Evolutionary conservation across 345 rosid species (phyloP).

Genomic region (Lepidium aucheri): DNA sequence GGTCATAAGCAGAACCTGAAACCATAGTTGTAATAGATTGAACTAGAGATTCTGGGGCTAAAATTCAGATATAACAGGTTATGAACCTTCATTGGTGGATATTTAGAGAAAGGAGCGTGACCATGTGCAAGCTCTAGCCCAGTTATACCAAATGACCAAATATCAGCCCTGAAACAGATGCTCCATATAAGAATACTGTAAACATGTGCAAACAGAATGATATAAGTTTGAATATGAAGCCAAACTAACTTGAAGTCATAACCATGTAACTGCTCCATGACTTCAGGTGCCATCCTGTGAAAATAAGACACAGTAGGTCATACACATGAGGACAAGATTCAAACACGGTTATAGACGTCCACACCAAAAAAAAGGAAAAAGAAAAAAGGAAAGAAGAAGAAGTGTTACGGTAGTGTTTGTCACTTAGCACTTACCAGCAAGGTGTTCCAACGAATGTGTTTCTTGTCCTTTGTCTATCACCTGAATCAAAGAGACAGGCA

Average conservation of each 20-base stretch:
- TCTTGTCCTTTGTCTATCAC: slow-evolving; percentile 95
- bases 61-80: background rate
- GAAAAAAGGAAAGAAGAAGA: background rate
- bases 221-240: background rate
- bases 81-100: slow-evolving; percentile 97
- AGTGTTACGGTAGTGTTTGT: background rate
- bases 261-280: slow-evolving; percentile 97
- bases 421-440: slow-evolving; percentile 60
- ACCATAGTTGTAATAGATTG: slow-evolving; percentile 22
- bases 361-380: background rate
- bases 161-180: slow-evolving; percentile 73
- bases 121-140: slow-evolving; percentile 99
- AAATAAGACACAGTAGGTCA: background rate
- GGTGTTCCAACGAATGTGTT: slow-evolving; percentile 99
- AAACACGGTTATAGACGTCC: background rate
- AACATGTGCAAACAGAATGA: slow-evolving; percentile 2
- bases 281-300: slow-evolving; percentile 99
- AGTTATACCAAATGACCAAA: slow-evolving; percentile 99
- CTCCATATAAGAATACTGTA: slow-evolving; percentile 20
- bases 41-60: slow-evolving; percentile 1
- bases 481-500: slow-evolving; percentile 95
- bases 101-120: slow-evolving; percentile 99
- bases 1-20: slow-evolving; percentile 96
- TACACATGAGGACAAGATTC: background rate
- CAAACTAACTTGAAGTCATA: slow-evolving; percentile 86